Base-by-base conservation (phyloP, 495 filamentous ascomycete genomes). In the Neurospora sp. region DNA sequence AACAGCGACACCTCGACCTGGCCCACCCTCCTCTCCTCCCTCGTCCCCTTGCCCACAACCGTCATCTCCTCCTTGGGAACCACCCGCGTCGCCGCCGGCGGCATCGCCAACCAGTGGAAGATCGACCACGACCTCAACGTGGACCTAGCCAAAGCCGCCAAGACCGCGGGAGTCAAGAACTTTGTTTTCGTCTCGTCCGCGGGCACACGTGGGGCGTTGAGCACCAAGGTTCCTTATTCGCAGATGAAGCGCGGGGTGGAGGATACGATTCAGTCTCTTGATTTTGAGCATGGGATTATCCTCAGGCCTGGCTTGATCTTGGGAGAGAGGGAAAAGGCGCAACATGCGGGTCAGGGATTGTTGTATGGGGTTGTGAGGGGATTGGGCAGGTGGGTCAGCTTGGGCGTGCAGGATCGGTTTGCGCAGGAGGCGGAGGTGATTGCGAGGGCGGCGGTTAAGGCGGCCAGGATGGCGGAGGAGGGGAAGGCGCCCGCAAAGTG, bases 171-270 rank as follows among this genome's bases (percentile, higher is more conserved):
- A 3, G 84, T 86, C 23, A 87, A 88, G 74, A 88, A 87, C 41
- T 94, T 89, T 76, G 90, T 93, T 3, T 86, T 94, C 72, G 85
- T 93, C 44, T 93, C 91, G 1, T 83, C 84, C 23, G 79, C 74
- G 4, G 87, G 87, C 27, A 85, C 86, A 16, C 75, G 81, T 14
- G 87, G 86, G 0, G 1, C 82, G 8, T 6, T 78, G 9, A 59
- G 23, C 69, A 69, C 44, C 39, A 72, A 72, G 1, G 75, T 88
- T 4, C 84, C 88, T 0, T 94, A 95, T 78, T 69, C 81, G 4
- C 85, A 88, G 76, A 94, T 96, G 91, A 97, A 97, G 84, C 86
- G 85, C 14, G 91, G 93, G 77, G 87, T 94, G 41, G 94, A 97
- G 77, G 90, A 94, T 39, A 85, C 89, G n/a, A 85, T 94, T 39